Evolutionary conservation across 2,329 filamentous ascomycete genomes (phyloP).

Genomic region (Plenodomus biglobosus): DNA sequence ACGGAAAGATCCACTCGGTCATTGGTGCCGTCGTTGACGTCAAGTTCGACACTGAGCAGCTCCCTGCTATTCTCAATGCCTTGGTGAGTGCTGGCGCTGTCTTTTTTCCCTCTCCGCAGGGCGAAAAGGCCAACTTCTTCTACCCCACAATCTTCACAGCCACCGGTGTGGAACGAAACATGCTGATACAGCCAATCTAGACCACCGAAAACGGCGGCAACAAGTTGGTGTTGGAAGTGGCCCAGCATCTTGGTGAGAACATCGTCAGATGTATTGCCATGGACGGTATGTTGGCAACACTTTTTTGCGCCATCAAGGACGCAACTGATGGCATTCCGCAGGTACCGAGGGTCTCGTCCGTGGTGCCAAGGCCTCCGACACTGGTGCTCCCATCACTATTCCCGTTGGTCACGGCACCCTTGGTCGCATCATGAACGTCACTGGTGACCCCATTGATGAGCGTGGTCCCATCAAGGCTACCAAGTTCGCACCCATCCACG

Average conservation of each 20-base stretch:
- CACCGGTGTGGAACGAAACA: background rate
- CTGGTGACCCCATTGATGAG: slow-evolving; percentile 99
- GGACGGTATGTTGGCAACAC: slow-evolving; percentile 72
- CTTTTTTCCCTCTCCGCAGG: background rate
- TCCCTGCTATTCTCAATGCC: slow-evolving; percentile 97
- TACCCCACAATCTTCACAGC: background rate
- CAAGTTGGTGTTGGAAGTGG: slow-evolving; percentile 94
- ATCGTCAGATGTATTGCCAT: slow-evolving; percentile 99
- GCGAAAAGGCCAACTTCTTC: background rate
- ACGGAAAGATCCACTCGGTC: slow-evolving; percentile 75
- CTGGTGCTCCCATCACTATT: slow-evolving; percentile 92
- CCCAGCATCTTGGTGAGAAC: slow-evolving; percentile 99
- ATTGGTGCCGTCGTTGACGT: slow-evolving; percentile 99
- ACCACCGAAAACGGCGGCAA: slow-evolving; percentile 87
- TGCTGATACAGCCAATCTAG: slow-evolving; percentile 5
- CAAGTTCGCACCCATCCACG: slow-evolving; percentile 88
- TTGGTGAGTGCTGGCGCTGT: slow-evolving; percentile 46
- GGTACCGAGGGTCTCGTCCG: slow-evolving; percentile 99
- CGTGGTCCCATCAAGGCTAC: slow-evolving; percentile 94
- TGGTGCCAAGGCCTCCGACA: slow-evolving; percentile 82
- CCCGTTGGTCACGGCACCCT: slow-evolving; percentile 92
- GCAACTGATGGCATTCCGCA: slow-evolving; percentile 44
- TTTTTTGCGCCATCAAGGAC: slow-evolving; percentile 2
- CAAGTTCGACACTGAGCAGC: slow-evolving; percentile 93
- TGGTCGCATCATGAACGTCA: slow-evolving; percentile 99